Evolutionary conservation across 1,139 yeast species (phyloP), one percentile per base, ranked within the genome.

Genomic region (Blastobotrys capitulatus): DNA sequence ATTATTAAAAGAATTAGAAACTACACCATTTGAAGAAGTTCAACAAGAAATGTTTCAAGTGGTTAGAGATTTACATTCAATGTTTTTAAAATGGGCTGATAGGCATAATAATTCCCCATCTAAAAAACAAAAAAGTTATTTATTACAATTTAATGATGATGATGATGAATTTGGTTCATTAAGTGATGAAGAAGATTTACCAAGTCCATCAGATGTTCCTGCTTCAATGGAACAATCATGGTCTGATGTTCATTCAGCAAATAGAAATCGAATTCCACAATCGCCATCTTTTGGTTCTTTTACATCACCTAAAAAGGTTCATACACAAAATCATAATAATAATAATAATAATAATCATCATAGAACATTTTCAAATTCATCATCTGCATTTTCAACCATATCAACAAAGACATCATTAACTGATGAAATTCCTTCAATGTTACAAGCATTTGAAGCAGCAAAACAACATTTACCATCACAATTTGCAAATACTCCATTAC

Each of bases 1-100:
- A 48, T 57, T 67, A 35, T 54, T 67, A 29, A 47, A 54, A 1
- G 68, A 67, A 44, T 56, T 67, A 52, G 68, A 66, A 48, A 53
- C 61, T 1, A 56, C 69, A 2, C 64, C 67, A 6, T 57, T 59
- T 39, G 66, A 62, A 38, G 58, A 62, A 10, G 66, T 62, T n/a
- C 66, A 64, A 44, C 64, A 62, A 52, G 70, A 67, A 46, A 58
- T 66, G 54, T 64, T 65, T 55, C 69, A 65, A 49, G 63, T 66
- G 7, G 69, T 66, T 18, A 56, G 60, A 12, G 71, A 67, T 44
- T 55, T 67, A 35, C 61, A 63, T 46, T 57, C 59, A 18, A 67
- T 67, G 71, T 67, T 66, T 54, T 43, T 54, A 35, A 60, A 59
- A 48, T 66, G 59, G 50, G 57, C 63, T 25, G 55, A 51, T 20